phyloP scores from a whole-genome alignment of 805 yeast genomes.

The Cephaloascus fragrans region DNA sequence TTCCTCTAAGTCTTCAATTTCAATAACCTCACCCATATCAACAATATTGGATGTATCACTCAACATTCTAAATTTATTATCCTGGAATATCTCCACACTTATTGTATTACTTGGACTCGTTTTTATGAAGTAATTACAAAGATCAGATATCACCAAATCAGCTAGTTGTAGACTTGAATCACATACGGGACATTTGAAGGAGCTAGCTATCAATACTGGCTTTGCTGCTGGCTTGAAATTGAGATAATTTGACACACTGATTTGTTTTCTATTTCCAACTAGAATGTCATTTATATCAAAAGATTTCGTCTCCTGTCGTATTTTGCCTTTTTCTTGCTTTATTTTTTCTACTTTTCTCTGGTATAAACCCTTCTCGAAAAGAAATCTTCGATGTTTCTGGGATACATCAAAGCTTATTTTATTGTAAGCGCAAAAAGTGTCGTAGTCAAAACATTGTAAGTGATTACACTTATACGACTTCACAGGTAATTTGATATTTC shows the following conservation, averaged over 20 bases:
- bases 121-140: neutral
- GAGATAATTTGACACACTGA: neutral
- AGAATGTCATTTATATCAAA: neutral
- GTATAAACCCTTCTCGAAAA: neutral
- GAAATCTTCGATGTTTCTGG: neutral
- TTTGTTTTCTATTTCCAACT: neutral
- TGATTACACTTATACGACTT: neutral
- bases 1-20: neutral
- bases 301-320: no score
- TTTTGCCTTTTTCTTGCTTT: neutral
- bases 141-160: neutral
- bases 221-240: neutral
- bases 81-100: neutral
- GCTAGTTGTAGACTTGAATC: neutral
- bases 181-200: neutral
- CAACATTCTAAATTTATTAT: neutral
- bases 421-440: neutral
- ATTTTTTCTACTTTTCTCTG: neutral
- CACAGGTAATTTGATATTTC: neutral
- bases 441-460: conserved; percentile 1
- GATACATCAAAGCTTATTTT: neutral
- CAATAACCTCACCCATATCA: neutral
- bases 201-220: neutral
- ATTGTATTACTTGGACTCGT: neutral
- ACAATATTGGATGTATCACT: neutral